A percentile compares a stretch with the other conserved stretches of the same genome.
Evolutionary conservation across 192 early-diverging fungal species (phyloP).

Genomic region (Spizellomyces punctatus): DNA sequence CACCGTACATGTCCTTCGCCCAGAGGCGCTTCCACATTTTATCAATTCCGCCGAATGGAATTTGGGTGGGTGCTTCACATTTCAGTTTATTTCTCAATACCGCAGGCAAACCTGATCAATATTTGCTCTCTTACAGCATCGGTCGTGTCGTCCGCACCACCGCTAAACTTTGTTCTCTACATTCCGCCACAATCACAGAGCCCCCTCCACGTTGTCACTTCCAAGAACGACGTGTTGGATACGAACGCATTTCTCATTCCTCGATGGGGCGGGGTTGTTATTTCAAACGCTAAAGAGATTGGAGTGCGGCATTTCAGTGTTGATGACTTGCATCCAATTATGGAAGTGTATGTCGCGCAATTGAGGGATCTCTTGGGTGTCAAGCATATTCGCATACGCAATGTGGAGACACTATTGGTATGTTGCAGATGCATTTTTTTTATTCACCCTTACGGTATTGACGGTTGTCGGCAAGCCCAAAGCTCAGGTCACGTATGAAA

Average conservation of each 20-base stretch:
- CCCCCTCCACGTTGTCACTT: constrained; percentile 68
- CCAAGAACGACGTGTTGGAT: constrained; percentile 26
- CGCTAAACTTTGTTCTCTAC: constrained; percentile 91
- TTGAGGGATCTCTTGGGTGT: constrained; percentile 84
- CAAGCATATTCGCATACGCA: constrained; percentile 46
- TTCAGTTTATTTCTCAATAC: background rate
- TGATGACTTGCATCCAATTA: constrained; percentile 67
- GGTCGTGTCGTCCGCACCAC: constrained; percentile 74
- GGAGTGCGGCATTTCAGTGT: constrained; percentile 31
- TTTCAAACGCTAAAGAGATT: constrained; percentile 63
- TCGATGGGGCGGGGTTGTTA: constrained; percentile 91
- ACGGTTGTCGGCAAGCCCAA: background rate
- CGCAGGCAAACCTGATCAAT: background rate
- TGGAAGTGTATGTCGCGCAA: constrained; percentile 82
- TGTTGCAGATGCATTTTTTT: background rate
- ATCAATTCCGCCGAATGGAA: constrained; percentile 98
- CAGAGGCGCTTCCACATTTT: constrained; percentile 82
- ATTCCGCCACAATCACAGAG: constrained; percentile 68
- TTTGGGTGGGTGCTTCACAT: constrained; percentile 55
- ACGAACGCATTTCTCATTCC: constrained; percentile 90
- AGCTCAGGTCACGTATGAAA: constrained; percentile 38
- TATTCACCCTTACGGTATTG: too few relatives aligned
- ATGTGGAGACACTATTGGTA: constrained; percentile 33
- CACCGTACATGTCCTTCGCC: constrained; percentile 49
- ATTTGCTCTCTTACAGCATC: constrained; percentile 57